Percentiles rank a stretch among this genome's conserved stretches.
Evolutionary conservation across 2,329 filamentous ascomycete species (phyloP).

Genomic region (Clarireedia paspali): DNA sequence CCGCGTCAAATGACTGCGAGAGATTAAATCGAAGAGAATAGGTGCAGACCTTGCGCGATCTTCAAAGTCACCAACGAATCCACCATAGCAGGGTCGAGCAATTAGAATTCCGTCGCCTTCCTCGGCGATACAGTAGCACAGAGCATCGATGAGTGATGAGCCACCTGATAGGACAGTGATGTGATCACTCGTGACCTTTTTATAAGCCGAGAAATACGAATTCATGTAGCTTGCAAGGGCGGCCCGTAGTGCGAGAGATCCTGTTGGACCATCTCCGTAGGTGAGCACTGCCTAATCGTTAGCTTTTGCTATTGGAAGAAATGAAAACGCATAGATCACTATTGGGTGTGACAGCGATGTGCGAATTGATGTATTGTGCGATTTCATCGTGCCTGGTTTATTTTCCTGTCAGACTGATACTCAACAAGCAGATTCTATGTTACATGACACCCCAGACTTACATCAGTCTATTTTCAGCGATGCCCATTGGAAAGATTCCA

Average conservation of each 20-base stretch:
- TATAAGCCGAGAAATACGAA: slow-evolving; percentile 31
- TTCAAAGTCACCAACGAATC: slow-evolving; percentile 38
- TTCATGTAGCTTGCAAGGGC: slow-evolving; percentile 36
- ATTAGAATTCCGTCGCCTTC: slow-evolving; percentile 38
- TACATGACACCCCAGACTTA: background rate
- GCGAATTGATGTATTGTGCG: slow-evolving; percentile 6
- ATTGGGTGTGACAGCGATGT: slow-evolving; percentile 5
- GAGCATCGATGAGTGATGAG: slow-evolving; percentile 24
- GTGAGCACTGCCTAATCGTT: slow-evolving; percentile 10
- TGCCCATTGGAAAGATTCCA: slow-evolving; percentile 12
- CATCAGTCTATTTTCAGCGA: slow-evolving; percentile 16
- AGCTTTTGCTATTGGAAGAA: background rate
- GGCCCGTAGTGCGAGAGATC: slow-evolving; percentile 30
- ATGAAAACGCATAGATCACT: background rate
- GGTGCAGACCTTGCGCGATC: slow-evolving; percentile 21
- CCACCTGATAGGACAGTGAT: slow-evolving; percentile 35
- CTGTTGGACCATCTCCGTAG: slow-evolving; percentile 15
- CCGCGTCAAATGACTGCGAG: background rate
- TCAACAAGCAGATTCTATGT: background rate
- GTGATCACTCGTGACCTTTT: slow-evolving; percentile 29
- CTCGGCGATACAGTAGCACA: slow-evolving; percentile 36
- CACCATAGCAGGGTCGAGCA: slow-evolving; percentile 38
- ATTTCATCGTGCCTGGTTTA: slow-evolving; percentile 11
- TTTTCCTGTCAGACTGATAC: background rate
- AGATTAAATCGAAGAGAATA: background rate